Percentiles rank a stretch among this genome's conserved stretches.
These are phyloP conservation scores for Lasiosphaeris hirsuta DNA, from an alignment of 495 filamentous ascomycete genomes.

Conservation along the genomic window DNA sequence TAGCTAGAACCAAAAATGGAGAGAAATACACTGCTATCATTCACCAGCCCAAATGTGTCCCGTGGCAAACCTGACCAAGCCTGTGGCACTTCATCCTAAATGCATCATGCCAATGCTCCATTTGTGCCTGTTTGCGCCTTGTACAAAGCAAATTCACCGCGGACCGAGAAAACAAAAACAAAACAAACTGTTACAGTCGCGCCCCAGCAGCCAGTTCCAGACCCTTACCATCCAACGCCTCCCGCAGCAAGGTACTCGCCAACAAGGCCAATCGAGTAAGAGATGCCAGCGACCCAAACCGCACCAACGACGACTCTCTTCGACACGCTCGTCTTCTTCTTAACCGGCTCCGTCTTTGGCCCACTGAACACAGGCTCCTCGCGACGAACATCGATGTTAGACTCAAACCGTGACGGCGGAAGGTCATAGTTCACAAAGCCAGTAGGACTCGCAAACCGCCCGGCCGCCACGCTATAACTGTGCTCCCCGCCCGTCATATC, in stretches of 20 bases:
- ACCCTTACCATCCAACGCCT: constrained; percentile 49
- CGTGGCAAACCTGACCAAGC: not conserved
- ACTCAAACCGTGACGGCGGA: constrained; percentile 29
- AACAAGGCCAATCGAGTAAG: constrained; percentile 68
- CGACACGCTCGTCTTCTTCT: constrained; percentile 29
- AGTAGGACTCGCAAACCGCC: constrained; percentile 52
- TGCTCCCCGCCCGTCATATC: constrained; percentile 47
- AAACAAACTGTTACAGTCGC: not conserved
- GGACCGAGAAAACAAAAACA: constrained; percentile 9
- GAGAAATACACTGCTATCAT: not conserved
- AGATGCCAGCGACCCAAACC: constrained; percentile 56
- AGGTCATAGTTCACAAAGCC: constrained; percentile 57
- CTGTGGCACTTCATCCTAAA: not conserved
- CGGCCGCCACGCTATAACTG: constrained; percentile 41
- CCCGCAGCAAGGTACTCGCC: constrained; percentile 63
- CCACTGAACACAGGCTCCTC: constrained; percentile 57
- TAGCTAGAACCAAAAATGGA: not conserved
- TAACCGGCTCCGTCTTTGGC: not conserved
- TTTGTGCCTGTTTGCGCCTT: not conserved
- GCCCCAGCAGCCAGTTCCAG: constrained; percentile 18
- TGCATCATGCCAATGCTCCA: not conserved
- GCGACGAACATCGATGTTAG: constrained; percentile 49
- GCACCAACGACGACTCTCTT: constrained; percentile 57
- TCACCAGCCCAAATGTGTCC: not conserved
- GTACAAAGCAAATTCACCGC: not conserved